phyloP scores from a whole-genome alignment of 192 early-diverging fungal species.

The Backusella australiensis region DNA sequence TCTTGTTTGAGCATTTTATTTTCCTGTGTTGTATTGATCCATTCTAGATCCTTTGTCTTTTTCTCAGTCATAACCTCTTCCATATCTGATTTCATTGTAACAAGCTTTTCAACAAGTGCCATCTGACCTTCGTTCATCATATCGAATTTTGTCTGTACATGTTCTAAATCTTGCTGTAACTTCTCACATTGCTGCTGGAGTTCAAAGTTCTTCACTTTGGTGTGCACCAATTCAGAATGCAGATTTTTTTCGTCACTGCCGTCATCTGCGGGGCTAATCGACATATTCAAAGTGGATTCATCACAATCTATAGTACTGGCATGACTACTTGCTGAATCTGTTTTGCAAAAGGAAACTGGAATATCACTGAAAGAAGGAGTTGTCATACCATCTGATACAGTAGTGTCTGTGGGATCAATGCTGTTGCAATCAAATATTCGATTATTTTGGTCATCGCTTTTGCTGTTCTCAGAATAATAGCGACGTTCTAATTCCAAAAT shows the following conservation, averaged over 20 bases:
- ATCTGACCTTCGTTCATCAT: conserved; percentile 34
- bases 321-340: not conserved
- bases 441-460: not conserved
- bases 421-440: not conserved
- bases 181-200: conserved; percentile 28
- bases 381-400: not conserved
- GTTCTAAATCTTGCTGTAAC: conserved; percentile 15
- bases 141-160: conserved; percentile 26
- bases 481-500: conserved; percentile 22
- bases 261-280: not conserved
- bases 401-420: not conserved
- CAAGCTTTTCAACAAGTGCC: conserved; percentile 31
- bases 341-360: not conserved
- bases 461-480: not conserved
- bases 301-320: not conserved
- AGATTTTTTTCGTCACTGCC: not conserved
- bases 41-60: conserved; percentile 9
- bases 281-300: not conserved
- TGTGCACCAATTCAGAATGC: conserved; percentile 19
- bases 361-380: not conserved
- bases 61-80: conserved; percentile 16
- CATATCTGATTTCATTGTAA: conserved; percentile 24
- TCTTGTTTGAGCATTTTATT: conserved; percentile 27
- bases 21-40: conserved; percentile 16
- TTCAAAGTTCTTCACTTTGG: conserved; percentile 35